Evolutionary conservation across 2,329 filamentous ascomycete species (phyloP).

Genomic region (Trichoderma hamatum): DNA sequence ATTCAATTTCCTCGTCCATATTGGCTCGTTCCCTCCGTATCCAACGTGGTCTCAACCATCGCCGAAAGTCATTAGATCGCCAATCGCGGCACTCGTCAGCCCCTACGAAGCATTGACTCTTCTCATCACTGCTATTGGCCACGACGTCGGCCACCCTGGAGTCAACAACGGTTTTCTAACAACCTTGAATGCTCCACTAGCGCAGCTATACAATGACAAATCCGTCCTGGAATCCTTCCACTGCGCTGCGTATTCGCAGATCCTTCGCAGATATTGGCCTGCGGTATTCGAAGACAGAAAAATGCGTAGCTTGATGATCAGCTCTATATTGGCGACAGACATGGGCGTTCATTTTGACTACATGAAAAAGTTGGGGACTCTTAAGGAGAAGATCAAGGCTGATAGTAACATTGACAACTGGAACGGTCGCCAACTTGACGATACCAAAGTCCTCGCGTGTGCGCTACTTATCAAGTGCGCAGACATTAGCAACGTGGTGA

Average conservation of each 20-base stretch:
- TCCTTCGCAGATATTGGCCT: slow-evolving; percentile 90
- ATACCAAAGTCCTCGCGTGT: slow-evolving; percentile 80
- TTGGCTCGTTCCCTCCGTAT: slow-evolving; percentile 75
- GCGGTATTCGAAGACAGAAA: slow-evolving; percentile 74
- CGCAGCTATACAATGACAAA: slow-evolving; percentile 94
- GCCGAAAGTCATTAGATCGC: slow-evolving; percentile 52
- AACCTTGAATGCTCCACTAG: slow-evolving; percentile 86
- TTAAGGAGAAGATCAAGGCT: slow-evolving; percentile 76
- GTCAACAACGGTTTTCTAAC: slow-evolving; percentile 98
- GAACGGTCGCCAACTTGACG: slow-evolving; percentile 74
- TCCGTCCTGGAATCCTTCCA: slow-evolving; percentile 98
- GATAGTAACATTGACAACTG: slow-evolving; percentile 70
- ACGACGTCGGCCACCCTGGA: slow-evolving; percentile 95
- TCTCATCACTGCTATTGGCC: slow-evolving; percentile 92
- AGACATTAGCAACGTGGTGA: slow-evolving; percentile 96
- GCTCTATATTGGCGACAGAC: slow-evolving; percentile 94
- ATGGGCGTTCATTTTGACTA: slow-evolving; percentile 98
- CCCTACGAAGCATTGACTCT: slow-evolving; percentile 89
- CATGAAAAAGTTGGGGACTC: slow-evolving; percentile 81
- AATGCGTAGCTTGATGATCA: slow-evolving; percentile 91
- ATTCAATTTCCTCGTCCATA: slow-evolving; percentile 83
- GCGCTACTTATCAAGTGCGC: slow-evolving; percentile 95
- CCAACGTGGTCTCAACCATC: slow-evolving; percentile 44
- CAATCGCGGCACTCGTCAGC: slow-evolving; percentile 74
- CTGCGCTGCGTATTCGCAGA: slow-evolving; percentile 95